phyloP scores from a whole-genome alignment of 805 yeast species.

The Myxozyma melibiosi region DNA sequence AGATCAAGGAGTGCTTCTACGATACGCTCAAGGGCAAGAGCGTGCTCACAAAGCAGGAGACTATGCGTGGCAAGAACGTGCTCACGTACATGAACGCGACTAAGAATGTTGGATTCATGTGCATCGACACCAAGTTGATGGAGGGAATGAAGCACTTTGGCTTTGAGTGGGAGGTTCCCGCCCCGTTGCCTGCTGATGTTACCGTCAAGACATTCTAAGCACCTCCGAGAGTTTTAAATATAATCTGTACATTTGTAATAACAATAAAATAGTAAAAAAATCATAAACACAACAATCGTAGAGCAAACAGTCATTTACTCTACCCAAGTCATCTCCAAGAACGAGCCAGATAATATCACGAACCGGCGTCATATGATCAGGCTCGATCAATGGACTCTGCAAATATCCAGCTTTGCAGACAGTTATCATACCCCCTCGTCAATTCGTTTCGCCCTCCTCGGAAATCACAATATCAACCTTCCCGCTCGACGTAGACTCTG shows the following conservation, averaged over 20 bases:
- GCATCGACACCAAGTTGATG: constrained; percentile 28
- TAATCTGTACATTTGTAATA: no score
- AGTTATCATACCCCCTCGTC: background rate
- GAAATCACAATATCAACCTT: background rate
- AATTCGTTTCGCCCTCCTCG: background rate
- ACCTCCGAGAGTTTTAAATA: no score
- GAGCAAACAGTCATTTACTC: no score
- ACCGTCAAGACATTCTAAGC: background rate
- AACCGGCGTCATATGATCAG: background rate
- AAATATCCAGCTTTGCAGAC: constrained; percentile 7
- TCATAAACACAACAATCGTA: no score
- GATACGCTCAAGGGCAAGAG: constrained; percentile 27
- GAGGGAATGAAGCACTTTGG: constrained; percentile 31
- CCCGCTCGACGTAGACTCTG: background rate
- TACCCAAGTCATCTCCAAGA: no score
- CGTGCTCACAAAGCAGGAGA: constrained; percentile 15
- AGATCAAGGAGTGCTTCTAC: constrained; percentile 29
- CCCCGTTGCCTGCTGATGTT: constrained; percentile 11
- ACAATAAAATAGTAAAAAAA: no score
- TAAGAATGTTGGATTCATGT: constrained; percentile 34
- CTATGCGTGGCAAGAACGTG: constrained; percentile 27
- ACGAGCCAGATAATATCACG: no score
- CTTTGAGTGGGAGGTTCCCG: constrained; percentile 26
- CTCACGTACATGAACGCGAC: constrained; percentile 16
- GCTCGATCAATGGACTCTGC: background rate